phyloP scores from a whole-genome alignment of 1,139 yeast species.

The Candida buenavistaensis region DNA sequence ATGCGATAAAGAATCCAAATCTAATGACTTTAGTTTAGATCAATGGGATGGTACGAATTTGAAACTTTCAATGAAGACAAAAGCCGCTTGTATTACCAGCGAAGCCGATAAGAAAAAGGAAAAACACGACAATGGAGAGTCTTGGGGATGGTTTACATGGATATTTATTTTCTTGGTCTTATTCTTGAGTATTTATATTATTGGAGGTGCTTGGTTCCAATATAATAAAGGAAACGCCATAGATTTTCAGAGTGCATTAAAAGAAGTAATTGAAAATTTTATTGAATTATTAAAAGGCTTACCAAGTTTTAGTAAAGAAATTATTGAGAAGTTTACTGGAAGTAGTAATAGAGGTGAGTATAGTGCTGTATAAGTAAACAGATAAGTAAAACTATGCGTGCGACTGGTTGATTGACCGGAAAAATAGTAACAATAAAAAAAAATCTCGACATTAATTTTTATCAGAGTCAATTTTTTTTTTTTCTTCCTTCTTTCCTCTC shows the following conservation, averaged over 20 bases:
- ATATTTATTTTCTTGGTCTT: constrained; percentile 65
- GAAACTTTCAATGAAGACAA: constrained; percentile 27
- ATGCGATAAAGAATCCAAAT: constrained; percentile 47
- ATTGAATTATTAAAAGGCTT: constrained; percentile 59
- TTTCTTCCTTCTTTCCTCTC: neutral
- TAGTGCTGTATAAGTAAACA: constrained; percentile 9
- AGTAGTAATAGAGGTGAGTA: constrained; percentile 44
- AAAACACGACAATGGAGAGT: constrained; percentile 42
- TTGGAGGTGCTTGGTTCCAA: constrained; percentile 81
- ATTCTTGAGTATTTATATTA: constrained; percentile 67
- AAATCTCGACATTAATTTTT: too few species aligned
- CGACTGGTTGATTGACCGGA: too few species aligned
- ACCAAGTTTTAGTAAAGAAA: constrained; percentile 72
- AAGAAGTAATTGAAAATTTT: constrained; percentile 74
- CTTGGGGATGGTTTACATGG: constrained; percentile 83
- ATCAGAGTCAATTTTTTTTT: neutral
- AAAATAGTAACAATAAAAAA: too few species aligned
- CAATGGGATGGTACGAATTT: constrained; percentile 34
- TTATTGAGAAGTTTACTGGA: constrained; percentile 72
- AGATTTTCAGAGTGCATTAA: constrained; percentile 52
- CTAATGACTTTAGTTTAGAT: constrained; percentile 31
- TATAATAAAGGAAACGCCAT: constrained; percentile 53
- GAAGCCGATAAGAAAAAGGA: constrained; percentile 21
- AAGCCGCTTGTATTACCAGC: constrained; percentile 41
- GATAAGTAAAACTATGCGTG: too few species aligned